phyloP scores from a whole-genome alignment of 805 yeast species.

The Monosporozyma yasuniensis region DNA sequence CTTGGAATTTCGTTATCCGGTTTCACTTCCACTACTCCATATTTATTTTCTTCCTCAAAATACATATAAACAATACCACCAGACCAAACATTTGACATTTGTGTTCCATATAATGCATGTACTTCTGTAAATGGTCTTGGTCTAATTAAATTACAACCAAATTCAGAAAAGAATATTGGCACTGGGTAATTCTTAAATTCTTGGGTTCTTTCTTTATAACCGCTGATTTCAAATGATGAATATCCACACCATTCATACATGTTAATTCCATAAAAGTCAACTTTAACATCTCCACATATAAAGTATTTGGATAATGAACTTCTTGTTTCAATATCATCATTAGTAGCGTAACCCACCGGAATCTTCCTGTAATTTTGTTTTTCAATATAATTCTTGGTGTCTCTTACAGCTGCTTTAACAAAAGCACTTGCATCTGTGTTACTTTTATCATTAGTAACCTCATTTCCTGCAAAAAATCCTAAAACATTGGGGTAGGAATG shows the following conservation, averaged over 20 bases:
- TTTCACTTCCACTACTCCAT: slow-evolving; percentile 55
- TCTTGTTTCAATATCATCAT: slow-evolving; percentile 80
- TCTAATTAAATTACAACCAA: slow-evolving; percentile 60
- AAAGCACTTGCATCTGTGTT: slow-evolving; percentile 88
- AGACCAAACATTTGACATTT: slow-evolving; percentile 76
- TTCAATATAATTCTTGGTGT: slow-evolving; percentile 65
- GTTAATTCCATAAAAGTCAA: slow-evolving; percentile 76
- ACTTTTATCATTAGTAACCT: slow-evolving; percentile 75
- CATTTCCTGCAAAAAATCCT: slow-evolving; percentile 97
- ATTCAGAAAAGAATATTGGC: slow-evolving; percentile 73
- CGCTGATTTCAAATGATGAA: slow-evolving; percentile 53
- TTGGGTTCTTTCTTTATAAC: slow-evolving; percentile 54
- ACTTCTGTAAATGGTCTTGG: slow-evolving; percentile 72
- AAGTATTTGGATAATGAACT: slow-evolving; percentile 74
- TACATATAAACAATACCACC: slow-evolving; percentile 83
- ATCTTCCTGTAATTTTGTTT: slow-evolving; percentile 54
- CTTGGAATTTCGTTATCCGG: slow-evolving; percentile 35
- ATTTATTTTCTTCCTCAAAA: slow-evolving; percentile 65
- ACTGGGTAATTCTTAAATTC: slow-evolving; percentile 57
- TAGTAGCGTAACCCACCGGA: slow-evolving; percentile 92
- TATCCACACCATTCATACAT: slow-evolving; percentile 86
- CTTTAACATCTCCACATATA: slow-evolving; percentile 59
- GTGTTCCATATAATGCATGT: slow-evolving; percentile 49
- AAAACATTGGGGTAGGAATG: slow-evolving; percentile 69
- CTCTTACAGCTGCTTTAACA: slow-evolving; percentile 94